Base-by-base conservation (phyloP, 305 asterid genomes). In the Euphrasia arctica region DNA sequence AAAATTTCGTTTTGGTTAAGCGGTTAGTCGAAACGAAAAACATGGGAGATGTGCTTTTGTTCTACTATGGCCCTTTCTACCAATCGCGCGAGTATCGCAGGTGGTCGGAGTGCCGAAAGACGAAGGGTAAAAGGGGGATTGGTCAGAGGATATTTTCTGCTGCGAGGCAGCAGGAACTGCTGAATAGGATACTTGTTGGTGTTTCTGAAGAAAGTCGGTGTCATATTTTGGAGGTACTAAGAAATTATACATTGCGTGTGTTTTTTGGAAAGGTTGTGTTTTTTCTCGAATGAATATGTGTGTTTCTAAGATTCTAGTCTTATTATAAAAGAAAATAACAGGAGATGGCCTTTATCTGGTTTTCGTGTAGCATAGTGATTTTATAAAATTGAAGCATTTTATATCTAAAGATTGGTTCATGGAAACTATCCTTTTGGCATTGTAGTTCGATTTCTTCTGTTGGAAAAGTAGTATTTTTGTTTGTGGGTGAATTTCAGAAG, bases 131-230 rank as follows among this genome's bases (percentile, higher is more conserved):
- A 69, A 89, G 67, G 62, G 68, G 76, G 42, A 80, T 76, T 7
- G 94, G 95, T 14, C 79, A 77, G 73, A 77, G 77, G 68, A 59
- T 87, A 65, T 90, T 90, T 61, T 79, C 78, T 36, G 95, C 91
- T 62, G 27, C 22, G 61, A 85, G 91, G 75, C 87, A 66, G 76
- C 85, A 82, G 64, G 91, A 85, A 61, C 72, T 90, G 34, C 57
- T 85, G 5, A 67, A 82, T 68, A 83, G 93, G 47, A 43, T 89
- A 45, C 66, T 73, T 62, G 76, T 75, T 1, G 36, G 45, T 34
- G 64, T 81, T 36, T 71, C 90, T 2, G 83, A 77, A 52, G 81
- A 84, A 54, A 60, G 72, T 64, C 79, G 68, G 58, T 69, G 63
- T 31, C 78, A 78, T 54, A 54, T 86, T 32, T 25, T 61, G 27